Evolutionary conservation across 768 basidiomycete genomes (phyloP).

Genomic region (Epithele typhae): DNA sequence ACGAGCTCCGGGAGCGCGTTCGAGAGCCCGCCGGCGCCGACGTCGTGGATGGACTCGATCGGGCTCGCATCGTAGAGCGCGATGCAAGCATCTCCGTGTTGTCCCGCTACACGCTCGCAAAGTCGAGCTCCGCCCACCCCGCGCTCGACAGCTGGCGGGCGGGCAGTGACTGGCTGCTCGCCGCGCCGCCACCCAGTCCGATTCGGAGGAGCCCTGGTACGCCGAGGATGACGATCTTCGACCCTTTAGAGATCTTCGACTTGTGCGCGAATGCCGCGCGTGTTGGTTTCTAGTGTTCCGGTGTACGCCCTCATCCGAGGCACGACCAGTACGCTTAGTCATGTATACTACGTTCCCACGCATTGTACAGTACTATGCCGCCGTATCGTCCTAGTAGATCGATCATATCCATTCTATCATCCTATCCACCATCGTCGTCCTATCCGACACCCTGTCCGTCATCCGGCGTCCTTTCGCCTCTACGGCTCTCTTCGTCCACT

Average conservation of each 20-base stretch:
- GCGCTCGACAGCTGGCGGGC: conserved; percentile 88
- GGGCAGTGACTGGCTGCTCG: too few species aligned
- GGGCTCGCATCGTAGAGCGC: conserved; percentile 59
- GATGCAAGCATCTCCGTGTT: conserved; percentile 96
- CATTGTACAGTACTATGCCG: too few species aligned
- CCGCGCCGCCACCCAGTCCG: conserved; percentile 94
- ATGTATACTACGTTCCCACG: too few species aligned
- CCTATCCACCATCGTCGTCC: too few species aligned
- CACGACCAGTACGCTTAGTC: too few species aligned
- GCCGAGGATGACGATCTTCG: conserved; percentile 88
- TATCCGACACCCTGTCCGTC: too few species aligned
- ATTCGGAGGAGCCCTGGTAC: conserved; percentile 97
- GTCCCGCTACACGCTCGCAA: conserved; percentile 95
- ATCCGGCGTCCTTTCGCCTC: too few species aligned
- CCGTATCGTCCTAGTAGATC: too few species aligned
- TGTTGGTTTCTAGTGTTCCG: too few species aligned
- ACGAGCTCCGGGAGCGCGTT: conserved; percentile 97
- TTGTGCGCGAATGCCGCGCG: conserved; percentile 82
- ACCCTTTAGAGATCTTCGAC: conserved; percentile 67
- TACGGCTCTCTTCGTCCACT: too few species aligned
- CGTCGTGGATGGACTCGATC: conserved; percentile 96
- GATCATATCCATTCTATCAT: too few species aligned
- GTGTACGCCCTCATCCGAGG: too few species aligned
- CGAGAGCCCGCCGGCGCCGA: conserved; percentile 94
- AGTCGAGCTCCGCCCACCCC: conserved; percentile 90